Percentiles rank a stretch among this genome's conserved stretches.
Conservation (phyloP, 306 rosid species). For the Vigna hirtella region DNA sequence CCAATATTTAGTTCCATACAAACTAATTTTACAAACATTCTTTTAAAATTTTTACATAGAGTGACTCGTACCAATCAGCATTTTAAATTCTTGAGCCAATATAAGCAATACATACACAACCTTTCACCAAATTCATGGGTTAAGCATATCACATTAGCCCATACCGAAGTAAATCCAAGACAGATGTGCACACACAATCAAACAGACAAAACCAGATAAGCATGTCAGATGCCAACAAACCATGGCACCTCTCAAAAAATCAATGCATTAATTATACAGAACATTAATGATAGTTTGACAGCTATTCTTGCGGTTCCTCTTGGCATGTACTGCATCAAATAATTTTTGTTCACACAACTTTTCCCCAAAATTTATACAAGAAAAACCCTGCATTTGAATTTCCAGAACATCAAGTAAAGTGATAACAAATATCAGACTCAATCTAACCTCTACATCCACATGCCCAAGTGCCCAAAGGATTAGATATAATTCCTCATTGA, state of each 20-base stretch:
- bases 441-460: constrained; percentile 3
- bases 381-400: not conserved
- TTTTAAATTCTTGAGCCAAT: not conserved
- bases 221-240: constrained; percentile 7
- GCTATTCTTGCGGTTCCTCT: constrained; percentile 7
- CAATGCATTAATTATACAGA: constrained; percentile 12
- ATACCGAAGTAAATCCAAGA: constrained; percentile 13
- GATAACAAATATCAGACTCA: constrained; percentile 30
- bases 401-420: constrained; percentile 6
- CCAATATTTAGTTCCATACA: constrained; percentile 2
- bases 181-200: constrained; percentile 13
- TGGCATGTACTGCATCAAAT: constrained; percentile 20
- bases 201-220: constrained; percentile 6
- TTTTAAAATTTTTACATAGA: not conserved
- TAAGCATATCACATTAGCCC: constrained; percentile 6
- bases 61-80: constrained; percentile 2
- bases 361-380: constrained; percentile 7
- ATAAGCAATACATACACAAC: not conserved
- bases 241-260: not conserved
- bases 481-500: constrained; percentile 26
- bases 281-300: constrained; percentile 12
- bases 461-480: not conserved
- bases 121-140: not conserved
- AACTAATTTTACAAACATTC: not conserved
- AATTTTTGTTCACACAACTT: constrained; percentile 13